These are phyloP conservation scores for Davidsoniella australis DNA, from an alignment of 2,329 filamentous ascomycete genomes.

Conservation along the genomic window DNA sequence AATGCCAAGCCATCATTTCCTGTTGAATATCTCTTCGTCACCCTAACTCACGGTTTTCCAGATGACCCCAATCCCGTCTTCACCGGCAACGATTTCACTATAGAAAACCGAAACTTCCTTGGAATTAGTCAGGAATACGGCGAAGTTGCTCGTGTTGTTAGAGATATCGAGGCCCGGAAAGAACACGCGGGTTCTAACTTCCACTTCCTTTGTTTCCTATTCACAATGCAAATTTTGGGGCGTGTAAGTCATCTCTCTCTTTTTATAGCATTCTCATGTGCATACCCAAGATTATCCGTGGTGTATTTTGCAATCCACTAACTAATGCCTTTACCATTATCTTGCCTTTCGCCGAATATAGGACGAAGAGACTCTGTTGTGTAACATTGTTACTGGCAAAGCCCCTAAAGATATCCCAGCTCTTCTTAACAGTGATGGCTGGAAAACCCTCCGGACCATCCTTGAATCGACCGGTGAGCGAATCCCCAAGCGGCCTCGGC, in stretches of 20 bases:
- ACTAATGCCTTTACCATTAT: background rate
- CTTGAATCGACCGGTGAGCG: constrained; percentile 95
- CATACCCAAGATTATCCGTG: background rate
- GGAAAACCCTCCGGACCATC: constrained; percentile 86
- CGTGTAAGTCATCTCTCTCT: constrained; percentile 42
- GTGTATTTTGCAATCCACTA: background rate
- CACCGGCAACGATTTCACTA: constrained; percentile 56
- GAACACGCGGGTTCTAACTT: constrained; percentile 73
- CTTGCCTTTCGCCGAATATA: constrained; percentile 21
- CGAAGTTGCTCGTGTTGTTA: constrained; percentile 33
- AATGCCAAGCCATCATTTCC: constrained; percentile 94
- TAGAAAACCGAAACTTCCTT: constrained; percentile 79
- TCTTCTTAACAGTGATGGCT: constrained; percentile 73
- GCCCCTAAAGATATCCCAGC: constrained; percentile 68
- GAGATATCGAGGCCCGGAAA: constrained; percentile 33
- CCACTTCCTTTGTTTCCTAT: constrained; percentile 78
- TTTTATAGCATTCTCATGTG: background rate
- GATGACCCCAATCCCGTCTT: constrained; percentile 64
- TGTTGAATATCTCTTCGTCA: constrained; percentile 90
- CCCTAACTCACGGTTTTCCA: constrained; percentile 90
- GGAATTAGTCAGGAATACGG: constrained; percentile 72
- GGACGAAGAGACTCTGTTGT: constrained; percentile 80
- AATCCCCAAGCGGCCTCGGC: constrained; percentile 54
- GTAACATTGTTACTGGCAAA: constrained; percentile 65
- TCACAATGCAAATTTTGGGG: constrained; percentile 61